These are phyloP conservation scores for Didymosphaeria variabile DNA, from an alignment of 2,329 filamentous ascomycete species.

Conservation along the genomic window DNA sequence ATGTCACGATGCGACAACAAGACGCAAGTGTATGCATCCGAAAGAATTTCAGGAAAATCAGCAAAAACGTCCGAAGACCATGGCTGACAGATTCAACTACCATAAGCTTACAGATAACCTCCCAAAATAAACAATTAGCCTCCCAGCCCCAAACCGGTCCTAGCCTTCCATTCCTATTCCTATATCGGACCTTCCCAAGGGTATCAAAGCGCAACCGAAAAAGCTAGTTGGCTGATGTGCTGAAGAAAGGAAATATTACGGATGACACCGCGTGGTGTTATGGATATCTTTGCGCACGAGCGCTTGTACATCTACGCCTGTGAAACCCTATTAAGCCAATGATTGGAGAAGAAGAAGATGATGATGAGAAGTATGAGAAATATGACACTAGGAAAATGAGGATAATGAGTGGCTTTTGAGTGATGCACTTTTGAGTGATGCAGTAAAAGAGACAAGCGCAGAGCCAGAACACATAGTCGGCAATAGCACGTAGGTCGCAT, in stretches of 20 bases:
- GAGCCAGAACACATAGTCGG: constrained; percentile 8
- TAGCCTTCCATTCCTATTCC: background rate
- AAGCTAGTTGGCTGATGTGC: constrained; percentile 3
- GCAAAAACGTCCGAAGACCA: background rate
- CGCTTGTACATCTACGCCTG: constrained; percentile 18
- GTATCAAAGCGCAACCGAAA: constrained; percentile 7
- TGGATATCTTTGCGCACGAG: constrained; percentile 18
- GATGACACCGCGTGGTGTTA: constrained; percentile 2
- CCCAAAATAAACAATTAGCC: background rate
- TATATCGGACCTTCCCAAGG: constrained; percentile 1
- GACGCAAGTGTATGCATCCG: background rate
- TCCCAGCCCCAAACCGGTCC: background rate
- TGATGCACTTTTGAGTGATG: background rate
- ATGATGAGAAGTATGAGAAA: background rate
- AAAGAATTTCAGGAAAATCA: background rate
- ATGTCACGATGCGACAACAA: background rate
- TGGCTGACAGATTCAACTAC: background rate
- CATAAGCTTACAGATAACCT: background rate
- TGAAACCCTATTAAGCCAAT: background rate
- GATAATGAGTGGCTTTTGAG: background rate
- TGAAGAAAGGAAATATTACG: constrained; percentile 12
- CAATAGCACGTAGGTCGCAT: constrained; percentile 15
- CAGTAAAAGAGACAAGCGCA: background rate
- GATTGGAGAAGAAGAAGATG: background rate
- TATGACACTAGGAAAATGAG: background rate